Base-by-base conservation (phyloP, 1,139 yeast species). In the Spathaspora sp. region DNA sequence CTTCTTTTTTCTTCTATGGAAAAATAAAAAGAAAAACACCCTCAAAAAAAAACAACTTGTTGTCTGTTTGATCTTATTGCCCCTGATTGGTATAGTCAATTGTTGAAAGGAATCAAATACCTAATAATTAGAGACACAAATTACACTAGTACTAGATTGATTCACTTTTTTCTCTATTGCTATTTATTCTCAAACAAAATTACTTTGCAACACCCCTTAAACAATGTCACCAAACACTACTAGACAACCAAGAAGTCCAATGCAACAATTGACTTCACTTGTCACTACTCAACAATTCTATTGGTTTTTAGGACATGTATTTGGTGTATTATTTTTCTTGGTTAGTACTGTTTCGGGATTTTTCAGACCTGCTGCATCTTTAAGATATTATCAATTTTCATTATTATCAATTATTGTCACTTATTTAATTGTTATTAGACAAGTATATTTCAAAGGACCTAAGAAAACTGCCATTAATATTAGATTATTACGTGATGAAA, bases 221-320 rank as follows among this genome's bases (percentile, higher is more conserved):
- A 31, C 13, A 15, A 37, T 37, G 39, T 37, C 39, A 2, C 7
- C 39, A 8, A 37, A 48, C 2, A 31, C 47, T 2, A 17, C 43
- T 16, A 31, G 36, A 31, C 36, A 31, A 15, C 36, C n/a, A 15
- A 49, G 47, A 43, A 34, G 49, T 2, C 53, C 53, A 25, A 20
- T 47, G 31, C 44, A 46, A 36, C 54, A 50, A 39, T 44, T 51
- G 43, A 36, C 38, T 17, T 41, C 27, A 18, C 58, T 73, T 42
- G 55, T 63, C 39, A 63, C 57, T 46, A 68, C 78, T 1, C 74
- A 74, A 34, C 82, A 79, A 55, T 76, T 79, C 55, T 77, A 76
- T 54, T 79, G 84, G 84, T 79, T 72, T 51, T 47, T 76, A 41
- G 80, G 81, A 11, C 81, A 78, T 57, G 67, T 72, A 7, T 56